These are phyloP conservation scores for Carex parvula DNA, from an alignment of 176 grass and related monocot genomes.

Conservation along the genomic window DNA sequence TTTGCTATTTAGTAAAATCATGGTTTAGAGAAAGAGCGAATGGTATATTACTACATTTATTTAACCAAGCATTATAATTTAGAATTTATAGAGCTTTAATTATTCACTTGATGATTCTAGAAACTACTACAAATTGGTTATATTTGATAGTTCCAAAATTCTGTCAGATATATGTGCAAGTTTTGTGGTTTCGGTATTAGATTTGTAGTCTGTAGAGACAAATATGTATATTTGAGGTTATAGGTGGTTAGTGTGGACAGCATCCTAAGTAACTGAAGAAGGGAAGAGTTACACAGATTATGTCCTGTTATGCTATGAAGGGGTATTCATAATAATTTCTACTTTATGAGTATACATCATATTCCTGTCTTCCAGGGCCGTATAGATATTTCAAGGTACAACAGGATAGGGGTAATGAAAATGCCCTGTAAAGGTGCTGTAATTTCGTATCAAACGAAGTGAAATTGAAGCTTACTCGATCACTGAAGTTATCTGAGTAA, in stretches of 20 bases:
- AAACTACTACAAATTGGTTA: neutral
- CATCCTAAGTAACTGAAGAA: neutral
- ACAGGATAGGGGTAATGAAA: neutral
- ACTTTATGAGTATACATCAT: neutral
- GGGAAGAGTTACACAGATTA: neutral
- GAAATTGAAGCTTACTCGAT: constrained; percentile 71
- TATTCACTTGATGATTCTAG: neutral
- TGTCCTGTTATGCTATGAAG: neutral
- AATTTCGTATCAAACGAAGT: constrained; percentile 14
- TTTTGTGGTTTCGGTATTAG: neutral
- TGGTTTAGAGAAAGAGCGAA: neutral
- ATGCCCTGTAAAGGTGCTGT: neutral
- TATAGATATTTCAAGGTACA: neutral
- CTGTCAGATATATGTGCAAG: neutral
- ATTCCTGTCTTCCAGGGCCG: neutral
- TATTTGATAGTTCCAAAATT: neutral
- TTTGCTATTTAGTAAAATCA: neutral
- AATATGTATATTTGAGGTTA: neutral
- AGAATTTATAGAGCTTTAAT: neutral
- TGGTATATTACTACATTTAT: neutral
- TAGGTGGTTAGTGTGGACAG: neutral
- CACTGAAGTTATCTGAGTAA: constrained; percentile 81
- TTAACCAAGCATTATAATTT: constrained; percentile 2
- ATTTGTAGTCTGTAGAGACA: neutral
- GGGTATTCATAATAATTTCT: neutral